Evolutionary conservation across 345 rosid genomes (phyloP).

Genomic region (Barbarea vulgaris): DNA sequence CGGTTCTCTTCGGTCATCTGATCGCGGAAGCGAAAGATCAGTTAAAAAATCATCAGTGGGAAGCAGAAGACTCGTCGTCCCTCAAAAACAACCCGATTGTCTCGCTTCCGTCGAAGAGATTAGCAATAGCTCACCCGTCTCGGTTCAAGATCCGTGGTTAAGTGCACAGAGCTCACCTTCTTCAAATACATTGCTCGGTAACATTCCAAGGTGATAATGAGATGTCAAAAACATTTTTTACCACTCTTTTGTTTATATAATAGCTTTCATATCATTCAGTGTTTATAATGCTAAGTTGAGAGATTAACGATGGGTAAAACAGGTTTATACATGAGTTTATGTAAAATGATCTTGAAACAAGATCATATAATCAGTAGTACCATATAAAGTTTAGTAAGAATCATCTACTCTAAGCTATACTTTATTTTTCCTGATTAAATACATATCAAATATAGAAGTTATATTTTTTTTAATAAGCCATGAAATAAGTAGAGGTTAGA

Average conservation of each 20-base stretch:
- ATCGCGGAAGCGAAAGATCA: conserved; percentile 41
- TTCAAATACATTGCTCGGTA: conserved; percentile 66
- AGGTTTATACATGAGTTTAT: conserved; percentile 7
- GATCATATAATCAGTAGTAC: conserved; percentile 23
- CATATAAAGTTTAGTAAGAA: not conserved
- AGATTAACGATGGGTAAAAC: conserved; percentile 8
- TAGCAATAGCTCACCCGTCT: conserved; percentile 62
- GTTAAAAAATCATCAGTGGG: conserved; percentile 40
- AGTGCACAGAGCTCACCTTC: conserved; percentile 93
- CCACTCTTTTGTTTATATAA: conserved; percentile 31
- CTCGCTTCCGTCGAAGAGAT: conserved; percentile 48
- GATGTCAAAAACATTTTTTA: not conserved
- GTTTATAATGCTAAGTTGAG: conserved; percentile 27
- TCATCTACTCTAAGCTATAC: not conserved
- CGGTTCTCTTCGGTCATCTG: conserved; percentile 57
- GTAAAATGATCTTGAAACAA: conserved; percentile 31
- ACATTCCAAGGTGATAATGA: conserved; percentile 48
- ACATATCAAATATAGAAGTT: not conserved
- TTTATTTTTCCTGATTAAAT: not conserved
- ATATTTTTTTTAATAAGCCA: not conserved
- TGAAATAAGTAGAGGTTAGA: not conserved
- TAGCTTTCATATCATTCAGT: conserved; percentile 25
- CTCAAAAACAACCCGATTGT: conserved; percentile 43
- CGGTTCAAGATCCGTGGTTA: conserved; percentile 78
- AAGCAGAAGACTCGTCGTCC: conserved; percentile 48